A percentile compares a stretch with the other conserved stretches of the same genome.
Evolutionary conservation across 768 basidiomycete genomes (phyloP).

Genomic region (Tephrocybe sp.): DNA sequence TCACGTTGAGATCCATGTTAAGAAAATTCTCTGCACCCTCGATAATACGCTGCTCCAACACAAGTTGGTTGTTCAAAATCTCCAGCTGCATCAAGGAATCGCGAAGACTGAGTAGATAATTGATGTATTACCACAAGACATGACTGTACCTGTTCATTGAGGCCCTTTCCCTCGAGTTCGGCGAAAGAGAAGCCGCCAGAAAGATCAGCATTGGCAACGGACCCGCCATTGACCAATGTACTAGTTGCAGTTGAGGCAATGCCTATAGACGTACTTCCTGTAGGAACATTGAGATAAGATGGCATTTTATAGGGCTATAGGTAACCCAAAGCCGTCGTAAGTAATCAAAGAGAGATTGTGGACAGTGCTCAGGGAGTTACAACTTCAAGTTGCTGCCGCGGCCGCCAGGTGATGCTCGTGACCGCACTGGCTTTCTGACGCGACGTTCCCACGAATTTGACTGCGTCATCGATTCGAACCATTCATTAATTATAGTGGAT

Average conservation of each 20-base stretch:
- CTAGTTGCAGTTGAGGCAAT: slow-evolving; percentile 23
- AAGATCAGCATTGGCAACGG: slow-evolving; percentile 8
- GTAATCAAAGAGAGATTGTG: not conserved
- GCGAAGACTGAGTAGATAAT: not conserved
- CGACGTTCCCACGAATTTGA: slow-evolving; percentile 9
- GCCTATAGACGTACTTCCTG: slow-evolving; percentile 17
- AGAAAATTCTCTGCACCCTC: slow-evolving; percentile 93
- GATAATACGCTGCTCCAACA: slow-evolving; percentile 79
- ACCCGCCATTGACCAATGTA: slow-evolving; percentile 27
- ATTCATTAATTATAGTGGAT: too few relatives aligned
- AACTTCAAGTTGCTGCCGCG: not conserved
- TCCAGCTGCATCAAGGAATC: slow-evolving; percentile 50
- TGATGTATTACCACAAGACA: not conserved
- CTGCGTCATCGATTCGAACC: not conserved
- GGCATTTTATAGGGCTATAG: slow-evolving; percentile 16
- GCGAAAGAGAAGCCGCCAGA: slow-evolving; percentile 32
- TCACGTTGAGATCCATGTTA: slow-evolving; percentile 59
- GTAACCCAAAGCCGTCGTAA: not conserved
- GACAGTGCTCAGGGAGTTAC: not conserved
- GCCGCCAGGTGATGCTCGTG: slow-evolving; percentile 13
- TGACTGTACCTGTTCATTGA: slow-evolving; percentile 42
- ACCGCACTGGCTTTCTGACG: slow-evolving; percentile 10
- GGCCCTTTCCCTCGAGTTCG: slow-evolving; percentile 47
- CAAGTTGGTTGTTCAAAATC: slow-evolving; percentile 63
- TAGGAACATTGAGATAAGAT: slow-evolving; percentile 18